Evolutionary conservation across 345 rosid genomes (phyloP).

Genomic region (Salix exigua): DNA sequence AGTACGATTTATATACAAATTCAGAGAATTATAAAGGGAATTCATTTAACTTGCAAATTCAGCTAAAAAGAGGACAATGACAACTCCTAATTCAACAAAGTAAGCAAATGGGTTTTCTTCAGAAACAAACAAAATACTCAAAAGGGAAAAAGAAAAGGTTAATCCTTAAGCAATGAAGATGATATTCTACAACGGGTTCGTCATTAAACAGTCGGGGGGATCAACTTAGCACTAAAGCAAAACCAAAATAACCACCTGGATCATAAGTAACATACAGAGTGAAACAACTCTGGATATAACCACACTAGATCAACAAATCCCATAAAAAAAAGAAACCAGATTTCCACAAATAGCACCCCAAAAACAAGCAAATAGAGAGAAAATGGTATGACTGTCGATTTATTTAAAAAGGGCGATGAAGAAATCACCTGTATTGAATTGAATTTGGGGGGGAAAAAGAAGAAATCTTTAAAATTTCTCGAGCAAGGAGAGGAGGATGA

Average conservation of each 20-base stretch:
- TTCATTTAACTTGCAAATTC: conserved; percentile 18
- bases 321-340: no score
- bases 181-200: neutral
- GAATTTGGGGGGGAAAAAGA: no score
- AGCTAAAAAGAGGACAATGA: neutral
- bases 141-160: neutral
- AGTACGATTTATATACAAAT: neutral
- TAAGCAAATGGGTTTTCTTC: neutral
- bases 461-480: no score
- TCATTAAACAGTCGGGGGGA: neutral
- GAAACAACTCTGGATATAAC: neutral
- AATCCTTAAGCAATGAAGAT: neutral
- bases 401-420: no score
- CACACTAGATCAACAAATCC: no score
- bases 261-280: neutral
- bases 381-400: no score
- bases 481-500: no score
- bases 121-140: neutral
- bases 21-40: neutral
- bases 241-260: neutral
- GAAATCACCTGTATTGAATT: no score
- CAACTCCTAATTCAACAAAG: neutral
- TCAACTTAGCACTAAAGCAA: conserved; percentile 30
- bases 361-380: no score
- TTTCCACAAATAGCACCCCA: no score